Evolutionary conservation across 108 stramenopile species (phyloP), one percentile per base, ranked within the genome.

Genomic region (Parietichytrium sp.): DNA sequence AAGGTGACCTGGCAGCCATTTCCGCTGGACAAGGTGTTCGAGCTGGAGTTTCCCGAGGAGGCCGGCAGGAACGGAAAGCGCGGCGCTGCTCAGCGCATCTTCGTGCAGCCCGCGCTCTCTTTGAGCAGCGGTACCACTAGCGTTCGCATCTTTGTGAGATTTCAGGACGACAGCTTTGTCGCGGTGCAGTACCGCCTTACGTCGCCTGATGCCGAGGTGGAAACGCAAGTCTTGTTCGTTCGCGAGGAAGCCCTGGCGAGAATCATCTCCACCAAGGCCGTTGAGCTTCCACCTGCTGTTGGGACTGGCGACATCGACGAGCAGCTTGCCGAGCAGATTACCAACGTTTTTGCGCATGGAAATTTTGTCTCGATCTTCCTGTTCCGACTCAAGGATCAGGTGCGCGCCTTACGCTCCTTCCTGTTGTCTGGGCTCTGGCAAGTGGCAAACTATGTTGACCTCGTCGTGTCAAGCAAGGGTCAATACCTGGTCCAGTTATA

Each of bases 331-430:
- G 61, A 72, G 38, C 38, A 72, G 42, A 42, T 42, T 15, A 42
- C 61, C 3, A 33, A 72, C 8, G 61, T 72, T 42, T 72, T 45
- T 45, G 61, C 61, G 16, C 61, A 72, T 42, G 61, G 61, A 6
- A 45, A 33, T 33, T n/a, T 23, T 20, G 61, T 42, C 6, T 6
- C 38, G 38, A 45, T 72, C 33, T 2, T 72, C 15, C 15, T 27
- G 42, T 72, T 72, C 61, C 29, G 61, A 6, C 61, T 72, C 20
- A 72, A 72, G 61, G 61, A 72, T 42, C 61, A 72, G 42, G 61
- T 72, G 3, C 61, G 61, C 3, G 45, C 61, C 29, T 33, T 72
- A 42, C 61, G 45, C 15, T 42, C 38, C 42, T 72, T 72, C 20
- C 12, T 72, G 10, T 42, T 45, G 20, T 72, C 61, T 47, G 38